Evolutionary conservation across 805 yeast genomes (phyloP).

Genomic region (Lipomyces oligophaga): DNA sequence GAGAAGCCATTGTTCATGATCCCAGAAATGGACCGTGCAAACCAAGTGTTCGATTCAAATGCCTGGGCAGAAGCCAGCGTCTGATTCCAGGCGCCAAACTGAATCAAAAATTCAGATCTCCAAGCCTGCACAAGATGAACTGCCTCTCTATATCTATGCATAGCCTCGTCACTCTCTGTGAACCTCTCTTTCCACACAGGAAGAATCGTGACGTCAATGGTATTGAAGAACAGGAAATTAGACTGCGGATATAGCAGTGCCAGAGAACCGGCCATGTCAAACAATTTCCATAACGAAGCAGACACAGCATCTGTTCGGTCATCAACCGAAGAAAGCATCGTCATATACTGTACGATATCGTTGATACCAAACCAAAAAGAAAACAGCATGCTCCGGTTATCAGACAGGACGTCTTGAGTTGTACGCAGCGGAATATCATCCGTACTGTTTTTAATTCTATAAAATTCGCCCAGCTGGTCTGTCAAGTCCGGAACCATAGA

Average conservation of each 20-base stretch:
- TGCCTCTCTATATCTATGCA: constrained; percentile 17
- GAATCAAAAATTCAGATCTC: constrained; percentile 12
- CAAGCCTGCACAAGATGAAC: constrained; percentile 15
- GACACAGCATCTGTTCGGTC: constrained; percentile 14
- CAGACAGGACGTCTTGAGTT: background rate
- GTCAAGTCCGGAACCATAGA: constrained; percentile 25
- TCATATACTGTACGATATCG: constrained; percentile 19
- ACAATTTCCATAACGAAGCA: constrained; percentile 14
- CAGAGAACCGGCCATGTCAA: constrained; percentile 10
- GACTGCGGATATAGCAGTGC: constrained; percentile 18
- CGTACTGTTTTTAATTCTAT: constrained; percentile 5
- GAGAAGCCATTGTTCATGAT: constrained; percentile 13
- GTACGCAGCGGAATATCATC: background rate
- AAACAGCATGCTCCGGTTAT: constrained; percentile 16
- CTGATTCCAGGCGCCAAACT: constrained; percentile 18
- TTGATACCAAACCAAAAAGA: constrained; percentile 24
- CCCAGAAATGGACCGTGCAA: constrained; percentile 19
- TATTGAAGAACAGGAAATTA: constrained; percentile 17
- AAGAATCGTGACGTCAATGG: constrained; percentile 22
- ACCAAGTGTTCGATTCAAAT: constrained; percentile 25
- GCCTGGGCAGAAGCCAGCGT: constrained; percentile 13
- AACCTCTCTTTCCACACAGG: constrained; percentile 19
- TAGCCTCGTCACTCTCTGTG: constrained; percentile 5
- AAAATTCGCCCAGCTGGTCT: constrained; percentile 6
- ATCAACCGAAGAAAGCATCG: constrained; percentile 2